phyloP scores from a whole-genome alignment of 2,329 filamentous ascomycete genomes.

The Pseudonectria foliicola region DNA sequence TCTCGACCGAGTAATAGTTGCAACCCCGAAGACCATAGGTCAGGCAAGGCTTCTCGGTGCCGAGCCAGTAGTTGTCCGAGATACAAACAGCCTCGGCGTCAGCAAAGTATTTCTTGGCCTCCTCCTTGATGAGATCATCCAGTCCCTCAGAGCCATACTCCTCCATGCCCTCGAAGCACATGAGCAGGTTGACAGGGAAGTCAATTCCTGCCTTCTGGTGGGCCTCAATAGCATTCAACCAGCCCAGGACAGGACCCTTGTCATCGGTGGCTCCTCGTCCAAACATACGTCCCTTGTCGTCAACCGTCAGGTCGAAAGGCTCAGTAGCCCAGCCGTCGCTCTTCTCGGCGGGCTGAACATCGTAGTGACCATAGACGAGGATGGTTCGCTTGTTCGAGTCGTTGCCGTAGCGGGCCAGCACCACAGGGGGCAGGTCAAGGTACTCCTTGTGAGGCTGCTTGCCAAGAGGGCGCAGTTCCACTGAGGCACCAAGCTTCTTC shows the following conservation, averaged over 20 bases:
- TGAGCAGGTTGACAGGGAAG: conserved; percentile 93
- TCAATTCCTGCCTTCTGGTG: conserved; percentile 93
- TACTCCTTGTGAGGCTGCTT: conserved; percentile 88
- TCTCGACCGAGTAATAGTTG: conserved; percentile 93
- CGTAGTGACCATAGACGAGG: conserved; percentile 96
- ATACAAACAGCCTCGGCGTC: conserved; percentile 96
- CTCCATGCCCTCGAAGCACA: conserved; percentile 99
- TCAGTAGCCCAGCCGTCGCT: conserved; percentile 95
- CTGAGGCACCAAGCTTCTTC: conserved; percentile 72
- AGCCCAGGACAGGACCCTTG: conserved; percentile 94
- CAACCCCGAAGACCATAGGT: conserved; percentile 95
- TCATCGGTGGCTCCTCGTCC: conserved; percentile 94
- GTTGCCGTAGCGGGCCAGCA: conserved; percentile 85
- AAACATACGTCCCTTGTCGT: conserved; percentile 91
- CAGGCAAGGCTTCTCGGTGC: conserved; percentile 95
- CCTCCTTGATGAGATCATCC: conserved; percentile 85
- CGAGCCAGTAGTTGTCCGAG: conserved; percentile 99
- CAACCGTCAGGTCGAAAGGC: conserved; percentile 81
- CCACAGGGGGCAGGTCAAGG: conserved; percentile 84
- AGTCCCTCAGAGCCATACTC: conserved; percentile 96
- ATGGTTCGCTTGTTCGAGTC: conserved; percentile 92
- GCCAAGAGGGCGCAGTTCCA: conserved; percentile 79
- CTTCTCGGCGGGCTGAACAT: conserved; percentile 90
- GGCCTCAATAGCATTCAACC: conserved; percentile 96
- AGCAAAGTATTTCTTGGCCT: conserved; percentile 91